phyloP scores from a whole-genome alignment of 257 asterid genomes.

The Forsythia viridissima region DNA sequence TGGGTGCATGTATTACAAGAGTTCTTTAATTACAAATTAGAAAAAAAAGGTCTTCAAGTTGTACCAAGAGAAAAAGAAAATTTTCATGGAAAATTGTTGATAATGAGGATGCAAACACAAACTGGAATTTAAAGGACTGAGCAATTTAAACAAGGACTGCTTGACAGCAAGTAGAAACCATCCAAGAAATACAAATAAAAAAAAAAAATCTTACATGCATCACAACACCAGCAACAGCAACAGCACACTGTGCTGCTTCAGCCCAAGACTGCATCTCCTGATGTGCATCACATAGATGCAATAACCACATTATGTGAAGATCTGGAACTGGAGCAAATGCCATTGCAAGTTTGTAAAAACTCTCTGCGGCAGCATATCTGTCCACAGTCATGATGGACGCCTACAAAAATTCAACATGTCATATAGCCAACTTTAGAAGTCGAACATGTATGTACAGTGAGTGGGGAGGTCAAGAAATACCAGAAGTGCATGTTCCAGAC shows the following conservation, averaged over 20 bases:
- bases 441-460: slow-evolving; percentile 4
- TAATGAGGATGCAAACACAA: neutral
- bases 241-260: slow-evolving; percentile 99
- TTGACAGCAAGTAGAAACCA: neutral
- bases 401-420: slow-evolving; percentile 37
- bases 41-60: neutral
- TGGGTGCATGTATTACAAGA: neutral
- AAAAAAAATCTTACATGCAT: slow-evolving; percentile 64
- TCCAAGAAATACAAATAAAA: neutral
- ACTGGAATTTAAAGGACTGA: slow-evolving; percentile 1
- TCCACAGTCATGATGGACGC: slow-evolving; percentile 92
- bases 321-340: slow-evolving; percentile 99
- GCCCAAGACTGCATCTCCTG: slow-evolving; percentile 99
- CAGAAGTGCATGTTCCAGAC: slow-evolving; percentile 95
- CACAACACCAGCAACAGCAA: slow-evolving; percentile 99
- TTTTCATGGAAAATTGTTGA: neutral
- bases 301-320: slow-evolving; percentile 98
- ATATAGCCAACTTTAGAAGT: neutral
- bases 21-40: neutral
- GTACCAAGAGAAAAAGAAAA: neutral
- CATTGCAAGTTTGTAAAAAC: slow-evolving; percentile 96
- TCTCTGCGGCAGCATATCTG: slow-evolving; percentile 97
- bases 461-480: slow-evolving; percentile 43
- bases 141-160: neutral
- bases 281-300: slow-evolving; percentile 98